A percentile compares a stretch with the other conserved stretches of the same genome.
These are phyloP conservation scores for Pseudogymnoascus sp. DNA, from an alignment of 2,329 filamentous ascomycete species.

Conservation along the genomic window DNA sequence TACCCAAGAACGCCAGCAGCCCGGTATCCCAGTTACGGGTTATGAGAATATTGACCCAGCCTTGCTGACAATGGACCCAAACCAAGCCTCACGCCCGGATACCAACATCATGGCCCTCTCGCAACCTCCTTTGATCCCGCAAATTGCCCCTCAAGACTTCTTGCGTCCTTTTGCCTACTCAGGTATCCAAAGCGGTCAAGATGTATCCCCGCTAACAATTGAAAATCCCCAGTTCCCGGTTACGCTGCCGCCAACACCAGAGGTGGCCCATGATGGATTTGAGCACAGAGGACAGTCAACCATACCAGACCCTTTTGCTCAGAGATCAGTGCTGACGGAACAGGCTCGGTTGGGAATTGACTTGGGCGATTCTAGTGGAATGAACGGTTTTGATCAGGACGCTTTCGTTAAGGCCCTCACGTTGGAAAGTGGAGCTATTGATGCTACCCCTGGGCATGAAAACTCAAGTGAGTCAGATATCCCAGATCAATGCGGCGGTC, in stretches of 20 bases:
- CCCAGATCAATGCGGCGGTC: neutral
- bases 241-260: neutral
- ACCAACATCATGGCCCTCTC: neutral
- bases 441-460: neutral
- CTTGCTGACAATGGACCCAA: neutral
- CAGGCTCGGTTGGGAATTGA: no score
- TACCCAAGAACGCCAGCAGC: neutral
- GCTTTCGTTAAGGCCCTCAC: neutral
- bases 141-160: neutral
- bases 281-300: neutral
- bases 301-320: neutral
- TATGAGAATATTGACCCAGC: slow-evolving; percentile 1
- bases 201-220: neutral
- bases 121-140: neutral
- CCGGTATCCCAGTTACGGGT: neutral
- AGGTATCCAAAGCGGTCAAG: neutral
- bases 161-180: neutral
- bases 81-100: neutral
- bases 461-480: neutral
- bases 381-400: neutral
- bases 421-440: neutral
- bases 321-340: neutral
- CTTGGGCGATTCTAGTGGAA: no score
- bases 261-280: neutral
- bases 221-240: neutral